Conservation (phyloP, 257 asterid species). For the Primulina tabacum region DNA sequence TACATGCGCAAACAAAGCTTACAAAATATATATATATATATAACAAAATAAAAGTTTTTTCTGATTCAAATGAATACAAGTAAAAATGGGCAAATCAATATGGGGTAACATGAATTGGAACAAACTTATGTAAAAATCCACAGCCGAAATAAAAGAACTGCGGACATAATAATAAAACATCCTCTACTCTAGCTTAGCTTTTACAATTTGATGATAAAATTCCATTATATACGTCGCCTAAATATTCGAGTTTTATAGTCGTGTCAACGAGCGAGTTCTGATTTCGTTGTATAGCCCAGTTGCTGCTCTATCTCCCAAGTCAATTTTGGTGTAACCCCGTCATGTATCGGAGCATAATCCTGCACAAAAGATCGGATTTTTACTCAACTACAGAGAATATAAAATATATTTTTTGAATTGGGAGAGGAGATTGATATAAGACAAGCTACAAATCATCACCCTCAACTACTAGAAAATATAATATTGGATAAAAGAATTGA, state of each 20-base stretch:
- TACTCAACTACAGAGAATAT: neutral
- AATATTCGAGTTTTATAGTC: neutral
- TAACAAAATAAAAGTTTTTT: constrained; percentile 8
- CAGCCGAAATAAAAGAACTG: constrained; percentile 9
- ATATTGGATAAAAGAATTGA: neutral
- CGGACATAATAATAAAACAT: constrained; percentile 9
- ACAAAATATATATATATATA: neutral
- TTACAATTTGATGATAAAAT: constrained; percentile 16
- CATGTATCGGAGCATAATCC: constrained; percentile 70
- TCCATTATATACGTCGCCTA: constrained; percentile 22
- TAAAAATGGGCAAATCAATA: constrained; percentile 17
- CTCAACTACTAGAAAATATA: no score
- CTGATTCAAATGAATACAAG: neutral
- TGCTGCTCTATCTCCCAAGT: constrained; percentile 98
- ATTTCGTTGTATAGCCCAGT: constrained; percentile 54
- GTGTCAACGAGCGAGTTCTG: constrained; percentile 76
- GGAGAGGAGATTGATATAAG: no score
- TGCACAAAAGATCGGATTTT: constrained; percentile 1
- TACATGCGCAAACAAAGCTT: no score
- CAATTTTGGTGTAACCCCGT: constrained; percentile 53
- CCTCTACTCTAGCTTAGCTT: constrained; percentile 6
- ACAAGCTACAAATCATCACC: no score
- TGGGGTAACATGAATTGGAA: constrained; percentile 7
- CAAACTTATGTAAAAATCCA: constrained; percentile 20
- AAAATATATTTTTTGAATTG: no score